Conservation (phyloP, 2,329 filamentous ascomycete species). For the Elsinoe necatrix region DNA sequence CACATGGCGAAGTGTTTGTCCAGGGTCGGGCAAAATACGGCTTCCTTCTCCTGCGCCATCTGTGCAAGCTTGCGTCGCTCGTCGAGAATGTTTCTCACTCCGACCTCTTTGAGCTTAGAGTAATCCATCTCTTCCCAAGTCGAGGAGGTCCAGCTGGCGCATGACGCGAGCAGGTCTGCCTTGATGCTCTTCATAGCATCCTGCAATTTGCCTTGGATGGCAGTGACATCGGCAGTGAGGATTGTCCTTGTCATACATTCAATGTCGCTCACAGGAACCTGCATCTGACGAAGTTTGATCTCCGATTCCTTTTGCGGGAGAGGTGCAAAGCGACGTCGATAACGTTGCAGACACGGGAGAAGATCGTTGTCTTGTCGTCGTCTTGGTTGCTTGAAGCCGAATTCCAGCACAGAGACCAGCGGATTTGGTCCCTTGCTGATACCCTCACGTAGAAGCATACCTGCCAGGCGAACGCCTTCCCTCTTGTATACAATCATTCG, state of each 20-base stretch:
- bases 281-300: constrained; percentile 58
- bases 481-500: constrained; percentile 73
- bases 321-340: constrained; percentile 58
- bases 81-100: constrained; percentile 69
- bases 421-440: constrained; percentile 58
- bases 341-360: constrained; percentile 68
- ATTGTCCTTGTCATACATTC: constrained; percentile 73
- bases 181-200: constrained; percentile 53
- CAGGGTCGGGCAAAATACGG: constrained; percentile 63
- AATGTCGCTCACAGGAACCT: constrained; percentile 67
- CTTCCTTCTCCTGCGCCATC: constrained; percentile 53
- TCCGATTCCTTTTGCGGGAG: constrained; percentile 59
- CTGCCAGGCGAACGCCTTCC: constrained; percentile 72
- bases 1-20: constrained; percentile 93
- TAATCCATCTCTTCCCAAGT: constrained; percentile 82
- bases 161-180: constrained; percentile 59
- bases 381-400: constrained; percentile 55
- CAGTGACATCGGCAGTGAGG: constrained; percentile 30
- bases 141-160: constrained; percentile 62
- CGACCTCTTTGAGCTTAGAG: constrained; percentile 70
- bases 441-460: constrained; percentile 71
- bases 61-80: constrained; percentile 57
- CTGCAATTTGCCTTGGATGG: constrained; percentile 32
- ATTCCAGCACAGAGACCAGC: constrained; percentile 68
- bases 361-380: constrained; percentile 74